Evolutionary conservation across 1,284 basidiomycete species (phyloP), one percentile per base, ranked within the genome.

Genomic region (Porogramme epimiltina): DNA sequence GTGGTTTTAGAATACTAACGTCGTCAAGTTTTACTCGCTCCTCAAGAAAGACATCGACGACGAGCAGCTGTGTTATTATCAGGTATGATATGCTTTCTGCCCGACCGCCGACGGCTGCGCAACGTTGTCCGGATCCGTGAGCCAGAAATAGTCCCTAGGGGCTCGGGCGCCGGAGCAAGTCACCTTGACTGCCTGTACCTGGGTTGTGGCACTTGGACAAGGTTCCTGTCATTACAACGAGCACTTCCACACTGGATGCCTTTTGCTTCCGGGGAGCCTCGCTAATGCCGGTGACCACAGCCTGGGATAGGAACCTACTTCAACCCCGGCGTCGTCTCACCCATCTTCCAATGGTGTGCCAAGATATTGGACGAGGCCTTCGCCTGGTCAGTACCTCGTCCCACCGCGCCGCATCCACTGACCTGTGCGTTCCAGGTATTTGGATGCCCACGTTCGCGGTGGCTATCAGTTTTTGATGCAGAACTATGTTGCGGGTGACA

Each of bases 391-490:
- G 64, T 67, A n/a, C 18, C 24, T 15, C 25, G 5, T n/a, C 25
- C 11, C 36, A 2, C 15, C 8, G 25, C 24, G 38, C 15, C 8
- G 36, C 22, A 20, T 23, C 15, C 18, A 18, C 10, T 55, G 9
- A 43, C 38, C 2, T 4, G 9, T 28, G 2, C 2, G 23, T 19
- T 15, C 23, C 25, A 69, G 66, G 70, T 76, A 80, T 56, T 65
- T 81, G 8, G 72, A 77, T 52, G 70, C 70, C 10, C 80, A 84
- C 63, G 76, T 82, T 51, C 79, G 77, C 71, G 81, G 73, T 42
- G 84, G 84, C 0, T 87, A 87, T 61, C 70, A 75, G 49, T 88
- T 85, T 60, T 65, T 88, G 37, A 84, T 85, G 80, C 77, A 85
- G 62, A 85, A 82, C 59, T 83, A 79, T 56, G 63, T 67, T 16